Evolutionary conservation across 1,284 basidiomycete species (phyloP).

Genomic region (Cryptococcus floricola): DNA sequence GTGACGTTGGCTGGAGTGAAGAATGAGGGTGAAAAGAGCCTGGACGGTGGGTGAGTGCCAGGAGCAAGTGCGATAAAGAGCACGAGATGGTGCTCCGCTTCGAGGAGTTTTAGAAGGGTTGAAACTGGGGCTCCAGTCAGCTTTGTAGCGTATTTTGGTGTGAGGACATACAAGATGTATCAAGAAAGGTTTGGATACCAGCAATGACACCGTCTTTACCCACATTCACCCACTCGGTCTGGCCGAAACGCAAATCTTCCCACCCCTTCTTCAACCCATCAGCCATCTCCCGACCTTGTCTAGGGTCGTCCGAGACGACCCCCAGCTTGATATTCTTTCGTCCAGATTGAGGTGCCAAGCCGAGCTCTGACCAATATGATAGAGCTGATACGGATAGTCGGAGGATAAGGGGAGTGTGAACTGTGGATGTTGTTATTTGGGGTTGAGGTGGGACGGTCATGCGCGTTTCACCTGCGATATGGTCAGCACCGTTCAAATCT

Average conservation of each 20-base stretch:
- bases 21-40: constrained; percentile 1
- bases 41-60: not conserved
- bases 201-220: constrained; percentile 1
- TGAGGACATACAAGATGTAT: not conserved
- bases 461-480: not conserved
- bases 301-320: constrained; percentile 11
- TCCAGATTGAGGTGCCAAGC: constrained; percentile 37
- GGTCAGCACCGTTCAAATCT: not conserved
- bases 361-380: constrained; percentile 41
- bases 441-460: constrained; percentile 6
- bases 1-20: not conserved
- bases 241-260: constrained; percentile 10
- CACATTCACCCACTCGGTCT: not conserved
- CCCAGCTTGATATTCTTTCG: constrained; percentile 31
- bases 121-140: not conserved
- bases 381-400: constrained; percentile 29
- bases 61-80: constrained; percentile 1
- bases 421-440: constrained; percentile 22
- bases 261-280: constrained; percentile 16
- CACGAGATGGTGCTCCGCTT: constrained; percentile 7
- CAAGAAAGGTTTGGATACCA: not conserved
- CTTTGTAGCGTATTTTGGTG: not conserved
- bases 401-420: constrained; percentile 25
- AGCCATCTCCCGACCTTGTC: constrained; percentile 11
- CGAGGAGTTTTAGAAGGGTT: not conserved